A percentile compares a stretch with the other conserved stretches of the same genome.
These are phyloP conservation scores for Amanita polypyramis DNA, from an alignment of 768 basidiomycete species.

Conservation along the genomic window DNA sequence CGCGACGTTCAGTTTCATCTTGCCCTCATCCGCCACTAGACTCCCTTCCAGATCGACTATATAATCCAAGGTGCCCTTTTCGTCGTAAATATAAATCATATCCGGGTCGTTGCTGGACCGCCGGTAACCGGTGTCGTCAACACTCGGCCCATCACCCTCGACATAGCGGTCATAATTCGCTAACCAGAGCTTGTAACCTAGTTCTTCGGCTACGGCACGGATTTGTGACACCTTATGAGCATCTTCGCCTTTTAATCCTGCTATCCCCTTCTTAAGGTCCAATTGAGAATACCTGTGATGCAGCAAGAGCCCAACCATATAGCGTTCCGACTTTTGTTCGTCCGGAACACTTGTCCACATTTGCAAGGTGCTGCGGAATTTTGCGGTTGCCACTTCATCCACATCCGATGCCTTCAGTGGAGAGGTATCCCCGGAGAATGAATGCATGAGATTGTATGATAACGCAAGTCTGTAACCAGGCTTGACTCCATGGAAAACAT, in stretches of 20 bases:
- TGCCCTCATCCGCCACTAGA: too few relatives aligned
- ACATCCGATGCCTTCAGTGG: too few relatives aligned
- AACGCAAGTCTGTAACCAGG: conserved; percentile 41
- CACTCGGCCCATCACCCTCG: background rate
- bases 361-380: background rate
- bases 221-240: conserved; percentile 14
- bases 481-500: conserved; percentile 39
- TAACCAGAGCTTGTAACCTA: conserved; percentile 25
- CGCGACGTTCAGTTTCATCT: too few relatives aligned
- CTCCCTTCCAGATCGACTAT: too few relatives aligned
- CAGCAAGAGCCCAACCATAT: too few relatives aligned
- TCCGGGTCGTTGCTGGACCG: too few relatives aligned
- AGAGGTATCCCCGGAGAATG: conserved; percentile 3
- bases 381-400: too few relatives aligned
- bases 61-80: too few relatives aligned
- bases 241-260: conserved; percentile 29
- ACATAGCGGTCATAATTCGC: conserved; percentile 22
- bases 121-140: too few relatives aligned
- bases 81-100: too few relatives aligned
- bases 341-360: background rate
- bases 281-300: background rate
- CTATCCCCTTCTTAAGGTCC: conserved; percentile 14
- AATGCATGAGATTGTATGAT: conserved; percentile 41
- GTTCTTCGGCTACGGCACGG: conserved; percentile 20
- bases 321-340: too few relatives aligned